A percentile compares a stretch with the other conserved stretches of the same genome.
These are phyloP conservation scores for Cavenderia fasciculata DNA, from an alignment of 78 protist genomes.

Conservation along the genomic window DNA sequence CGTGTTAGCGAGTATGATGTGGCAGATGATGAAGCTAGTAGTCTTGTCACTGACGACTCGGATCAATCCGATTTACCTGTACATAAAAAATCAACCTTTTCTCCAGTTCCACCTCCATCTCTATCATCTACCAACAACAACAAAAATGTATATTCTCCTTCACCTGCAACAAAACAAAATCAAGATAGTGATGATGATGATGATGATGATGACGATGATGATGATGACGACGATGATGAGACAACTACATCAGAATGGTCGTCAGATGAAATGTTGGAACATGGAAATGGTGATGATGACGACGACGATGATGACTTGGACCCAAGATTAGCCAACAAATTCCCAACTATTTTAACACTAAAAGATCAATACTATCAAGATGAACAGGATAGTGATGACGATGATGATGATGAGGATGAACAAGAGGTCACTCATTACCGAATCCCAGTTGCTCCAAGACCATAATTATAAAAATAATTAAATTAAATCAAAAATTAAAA, in stretches of 20 bases:
- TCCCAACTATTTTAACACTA: neutral
- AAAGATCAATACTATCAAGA: constrained; percentile 1
- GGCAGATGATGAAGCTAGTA: too few relatives aligned
- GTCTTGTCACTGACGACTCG: too few relatives aligned
- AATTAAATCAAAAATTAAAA: too few relatives aligned
- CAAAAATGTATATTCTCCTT: too few relatives aligned
- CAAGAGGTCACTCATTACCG: constrained; percentile 1
- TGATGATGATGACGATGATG: neutral
- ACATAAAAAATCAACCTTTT: neutral
- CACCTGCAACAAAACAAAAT: too few relatives aligned
- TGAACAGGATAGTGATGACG: neutral
- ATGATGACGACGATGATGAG: constrained; percentile 3
- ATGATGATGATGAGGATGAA: neutral
- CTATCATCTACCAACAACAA: too few relatives aligned
- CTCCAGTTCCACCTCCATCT: neutral
- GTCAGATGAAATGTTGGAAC: neutral
- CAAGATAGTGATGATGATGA: too few relatives aligned
- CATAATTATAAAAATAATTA: too few relatives aligned
- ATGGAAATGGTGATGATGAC: too few relatives aligned
- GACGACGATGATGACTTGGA: neutral
- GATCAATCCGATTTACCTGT: constrained; percentile 12
- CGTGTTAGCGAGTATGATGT: neutral
- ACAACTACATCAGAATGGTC: constrained; percentile 16
- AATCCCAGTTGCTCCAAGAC: neutral
- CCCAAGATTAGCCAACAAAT: neutral